Evolutionary conservation across 139 green algal species (phyloP).

Genomic region (Mesotaenium endlicherianum): DNA sequence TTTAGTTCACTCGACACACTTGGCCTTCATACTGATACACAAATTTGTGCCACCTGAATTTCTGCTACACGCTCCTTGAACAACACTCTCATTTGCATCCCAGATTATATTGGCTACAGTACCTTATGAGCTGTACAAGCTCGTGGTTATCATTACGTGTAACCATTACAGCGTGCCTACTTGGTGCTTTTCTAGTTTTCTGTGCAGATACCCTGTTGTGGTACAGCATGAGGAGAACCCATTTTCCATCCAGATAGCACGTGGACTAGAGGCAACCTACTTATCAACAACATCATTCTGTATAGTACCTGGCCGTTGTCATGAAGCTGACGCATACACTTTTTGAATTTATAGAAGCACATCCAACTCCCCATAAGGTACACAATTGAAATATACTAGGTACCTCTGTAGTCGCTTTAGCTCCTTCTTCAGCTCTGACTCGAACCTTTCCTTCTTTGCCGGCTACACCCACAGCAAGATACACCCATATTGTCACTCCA

Average conservation of each 20-base stretch:
- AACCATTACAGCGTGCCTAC: no score
- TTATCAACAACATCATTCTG: neutral
- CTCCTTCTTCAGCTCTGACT: slow-evolving; percentile 97
- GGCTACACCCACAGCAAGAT: slow-evolving; percentile 6
- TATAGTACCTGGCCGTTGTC: neutral
- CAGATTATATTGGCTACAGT: no score
- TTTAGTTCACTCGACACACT: neutral
- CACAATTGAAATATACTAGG: neutral
- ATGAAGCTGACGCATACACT: neutral
- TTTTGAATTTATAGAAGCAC: neutral
- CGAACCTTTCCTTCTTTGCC: slow-evolving; percentile 88
- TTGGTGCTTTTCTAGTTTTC: no score
- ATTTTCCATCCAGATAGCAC: neutral
- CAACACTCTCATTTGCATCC: no score
- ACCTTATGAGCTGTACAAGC: no score
- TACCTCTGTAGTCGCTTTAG: slow-evolving; percentile 98
- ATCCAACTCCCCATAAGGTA: neutral
- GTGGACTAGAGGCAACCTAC: neutral
- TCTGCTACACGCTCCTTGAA: no score
- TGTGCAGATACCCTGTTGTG: no score
- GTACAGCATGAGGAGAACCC: neutral
- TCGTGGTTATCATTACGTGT: no score
- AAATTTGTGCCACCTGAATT: neutral
- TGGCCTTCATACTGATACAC: neutral
- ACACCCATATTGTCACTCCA: neutral